Evolutionary conservation across 495 filamentous ascomycete species (phyloP).

Genomic region (Lepidopterella palustris): DNA sequence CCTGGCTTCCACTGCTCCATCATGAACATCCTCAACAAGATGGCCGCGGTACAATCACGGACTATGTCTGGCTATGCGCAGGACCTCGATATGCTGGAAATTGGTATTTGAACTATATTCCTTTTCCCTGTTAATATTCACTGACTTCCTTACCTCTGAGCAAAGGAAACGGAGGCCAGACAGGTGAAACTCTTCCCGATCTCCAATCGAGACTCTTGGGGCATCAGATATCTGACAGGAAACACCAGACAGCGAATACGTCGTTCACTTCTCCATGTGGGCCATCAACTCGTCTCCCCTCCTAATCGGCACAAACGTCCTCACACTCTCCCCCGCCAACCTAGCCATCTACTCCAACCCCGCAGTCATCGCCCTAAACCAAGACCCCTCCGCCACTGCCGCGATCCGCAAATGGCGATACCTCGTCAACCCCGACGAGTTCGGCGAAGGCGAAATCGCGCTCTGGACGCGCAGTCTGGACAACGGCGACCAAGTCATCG

Average conservation of each 20-base stretch:
- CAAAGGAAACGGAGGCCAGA: slow-evolving; percentile 30
- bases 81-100: slow-evolving; percentile 36
- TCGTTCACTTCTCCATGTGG: slow-evolving; percentile 34
- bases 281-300: slow-evolving; percentile 25
- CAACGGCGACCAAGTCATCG: slow-evolving; percentile 44
- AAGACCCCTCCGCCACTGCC: slow-evolving; percentile 14
- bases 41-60: slow-evolving; percentile 20
- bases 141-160: too few relatives aligned
- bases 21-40: slow-evolving; percentile 36
- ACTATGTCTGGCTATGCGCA: slow-evolving; percentile 30
- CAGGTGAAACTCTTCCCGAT: too few relatives aligned
- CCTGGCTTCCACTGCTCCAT: slow-evolving; percentile 52
- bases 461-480: slow-evolving; percentile 45
- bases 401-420: slow-evolving; percentile 23
- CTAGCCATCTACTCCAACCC: slow-evolving; percentile 30
- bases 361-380: slow-evolving; percentile 28
- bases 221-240: not conserved
- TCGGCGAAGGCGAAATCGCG: slow-evolving; percentile 41
- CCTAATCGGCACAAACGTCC: slow-evolving; percentile 30
- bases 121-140: too few relatives aligned
- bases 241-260: slow-evolving; percentile 29
- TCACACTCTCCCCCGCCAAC: slow-evolving; percentile 21
- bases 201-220: not conserved
- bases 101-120: too few relatives aligned
- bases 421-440: slow-evolving; percentile 26